Evolutionary conservation across 441 rosid species (phyloP).

Genomic region (Bruguiera hainesii): DNA sequence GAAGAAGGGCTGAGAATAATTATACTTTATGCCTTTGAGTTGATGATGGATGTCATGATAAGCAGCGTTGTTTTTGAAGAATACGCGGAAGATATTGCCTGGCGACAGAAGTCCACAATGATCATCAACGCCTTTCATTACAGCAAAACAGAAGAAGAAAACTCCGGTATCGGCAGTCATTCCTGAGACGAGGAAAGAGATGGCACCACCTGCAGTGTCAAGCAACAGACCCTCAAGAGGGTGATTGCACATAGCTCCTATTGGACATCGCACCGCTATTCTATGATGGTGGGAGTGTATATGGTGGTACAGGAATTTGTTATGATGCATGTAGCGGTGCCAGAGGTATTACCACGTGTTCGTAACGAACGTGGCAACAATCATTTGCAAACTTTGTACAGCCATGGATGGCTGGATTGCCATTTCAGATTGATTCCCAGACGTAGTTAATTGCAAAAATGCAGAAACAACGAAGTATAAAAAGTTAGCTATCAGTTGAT

Average conservation of each 20-base stretch:
- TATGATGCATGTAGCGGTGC: slow-evolving; percentile 74
- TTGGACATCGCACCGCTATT: slow-evolving; percentile 61
- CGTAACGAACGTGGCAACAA: slow-evolving; percentile 64
- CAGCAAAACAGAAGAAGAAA: slow-evolving; percentile 67
- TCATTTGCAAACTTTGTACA: slow-evolving; percentile 44
- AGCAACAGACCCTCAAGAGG: slow-evolving; percentile 67
- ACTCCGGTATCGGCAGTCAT: slow-evolving; percentile 69
- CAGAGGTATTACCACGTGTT: slow-evolving; percentile 76
- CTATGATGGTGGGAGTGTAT: slow-evolving; percentile 73
- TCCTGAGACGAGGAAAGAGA: slow-evolving; percentile 64
- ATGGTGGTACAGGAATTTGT: slow-evolving; percentile 64
- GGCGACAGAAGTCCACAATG: slow-evolving; percentile 78
- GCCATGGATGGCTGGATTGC: slow-evolving; percentile 56
- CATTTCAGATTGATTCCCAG: slow-evolving; percentile 38
- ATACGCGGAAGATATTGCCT: slow-evolving; percentile 58
- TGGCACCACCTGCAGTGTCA: slow-evolving; percentile 66
- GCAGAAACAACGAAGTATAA: no score
- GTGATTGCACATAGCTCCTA: slow-evolving; percentile 69
- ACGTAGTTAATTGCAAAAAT: slow-evolving; percentile 46
- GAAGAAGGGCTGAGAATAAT: slow-evolving; percentile 80
- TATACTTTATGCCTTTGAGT: slow-evolving; percentile 58
- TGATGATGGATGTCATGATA: slow-evolving; percentile 86
- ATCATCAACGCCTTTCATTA: slow-evolving; percentile 65
- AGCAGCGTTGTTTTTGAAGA: slow-evolving; percentile 66
- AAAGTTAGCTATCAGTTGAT: no score